These are phyloP conservation scores for Hypoxylon sp. DNA, from an alignment of 2,329 filamentous ascomycete genomes.

Conservation along the genomic window DNA sequence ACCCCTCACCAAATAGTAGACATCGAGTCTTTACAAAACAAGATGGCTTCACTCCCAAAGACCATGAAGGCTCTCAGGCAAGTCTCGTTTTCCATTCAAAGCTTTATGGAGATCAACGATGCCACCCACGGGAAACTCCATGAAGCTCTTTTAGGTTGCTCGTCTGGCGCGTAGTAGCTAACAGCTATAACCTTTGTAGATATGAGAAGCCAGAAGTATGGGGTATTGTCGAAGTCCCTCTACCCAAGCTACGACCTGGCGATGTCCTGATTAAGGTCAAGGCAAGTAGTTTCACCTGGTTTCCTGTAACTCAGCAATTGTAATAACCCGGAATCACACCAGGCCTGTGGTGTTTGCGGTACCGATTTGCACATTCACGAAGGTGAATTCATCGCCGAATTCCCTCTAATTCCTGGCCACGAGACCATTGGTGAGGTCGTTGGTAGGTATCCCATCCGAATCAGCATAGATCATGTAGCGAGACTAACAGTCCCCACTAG, in stretches of 20 bases:
- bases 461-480: constrained; percentile 50
- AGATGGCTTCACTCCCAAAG: constrained; percentile 57
- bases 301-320: not conserved
- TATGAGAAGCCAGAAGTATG: constrained; percentile 75
- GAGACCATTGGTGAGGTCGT: constrained; percentile 78
- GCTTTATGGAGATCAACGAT: not conserved
- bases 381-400: constrained; percentile 76
- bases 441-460: constrained; percentile 61
- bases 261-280: constrained; percentile 78
- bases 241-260: constrained; percentile 71
- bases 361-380: constrained; percentile 73
- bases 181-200: constrained; percentile 52
- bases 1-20: constrained; percentile 40
- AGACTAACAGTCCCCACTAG: constrained; percentile 42
- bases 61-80: constrained; percentile 72
- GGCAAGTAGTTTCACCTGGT: constrained; percentile 56
- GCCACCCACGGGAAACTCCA: constrained; percentile 8
- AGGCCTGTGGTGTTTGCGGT: constrained; percentile 57
- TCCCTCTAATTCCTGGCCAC: constrained; percentile 77
- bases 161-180: constrained; percentile 34
- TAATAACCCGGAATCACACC: constrained; percentile 41
- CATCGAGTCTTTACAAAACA: constrained; percentile 35
- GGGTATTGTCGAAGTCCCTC: constrained; percentile 72
- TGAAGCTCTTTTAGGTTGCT: constrained; percentile 9
- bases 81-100: constrained; percentile 45